phyloP scores from a whole-genome alignment of 352 stramenopile species.

The Globisporangium middletonii region DNA sequence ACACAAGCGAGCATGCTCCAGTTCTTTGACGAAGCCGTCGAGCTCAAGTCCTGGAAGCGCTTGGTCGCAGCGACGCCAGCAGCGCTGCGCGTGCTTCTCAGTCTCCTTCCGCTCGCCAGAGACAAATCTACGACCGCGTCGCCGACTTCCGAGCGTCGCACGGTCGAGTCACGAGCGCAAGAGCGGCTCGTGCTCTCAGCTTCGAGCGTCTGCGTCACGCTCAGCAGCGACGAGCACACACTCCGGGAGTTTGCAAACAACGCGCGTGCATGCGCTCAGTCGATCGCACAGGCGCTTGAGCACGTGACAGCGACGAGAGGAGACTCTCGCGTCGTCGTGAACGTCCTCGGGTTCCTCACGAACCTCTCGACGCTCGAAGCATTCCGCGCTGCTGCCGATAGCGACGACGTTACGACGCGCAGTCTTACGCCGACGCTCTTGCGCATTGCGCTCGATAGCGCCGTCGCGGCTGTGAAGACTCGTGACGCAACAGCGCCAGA shows the following conservation, averaged over 20 bases:
- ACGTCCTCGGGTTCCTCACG: conserved; percentile 46
- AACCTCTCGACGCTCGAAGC: conserved; percentile 45
- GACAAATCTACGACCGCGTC: neutral
- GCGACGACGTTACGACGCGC: neutral
- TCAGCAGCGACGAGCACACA: conserved; percentile 34
- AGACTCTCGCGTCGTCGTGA: conserved; percentile 11
- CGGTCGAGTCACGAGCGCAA: neutral
- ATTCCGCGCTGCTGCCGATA: conserved; percentile 22
- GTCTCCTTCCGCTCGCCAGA: conserved; percentile 20
- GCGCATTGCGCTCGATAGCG: neutral
- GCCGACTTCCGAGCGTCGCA: neutral
- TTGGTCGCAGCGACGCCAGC: conserved; percentile 17
- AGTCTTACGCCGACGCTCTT: conserved; percentile 2
- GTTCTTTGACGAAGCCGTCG: conserved; percentile 42
- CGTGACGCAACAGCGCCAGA: conserved; percentile 13
- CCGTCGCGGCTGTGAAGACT: neutral
- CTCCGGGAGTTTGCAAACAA: conserved; percentile 17
- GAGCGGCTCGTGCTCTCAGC: conserved; percentile 10
- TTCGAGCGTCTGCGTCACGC: conserved; percentile 48
- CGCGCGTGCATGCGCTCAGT: conserved; percentile 10
- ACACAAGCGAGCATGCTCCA: conserved; percentile 27
- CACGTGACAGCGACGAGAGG: neutral
- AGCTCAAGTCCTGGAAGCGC: conserved; percentile 57
- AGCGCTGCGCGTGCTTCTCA: conserved; percentile 12
- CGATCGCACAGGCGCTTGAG: conserved; percentile 12